Conservation (phyloP, 495 filamentous ascomycete species). For the Penicillium atrosanguineum region DNA sequence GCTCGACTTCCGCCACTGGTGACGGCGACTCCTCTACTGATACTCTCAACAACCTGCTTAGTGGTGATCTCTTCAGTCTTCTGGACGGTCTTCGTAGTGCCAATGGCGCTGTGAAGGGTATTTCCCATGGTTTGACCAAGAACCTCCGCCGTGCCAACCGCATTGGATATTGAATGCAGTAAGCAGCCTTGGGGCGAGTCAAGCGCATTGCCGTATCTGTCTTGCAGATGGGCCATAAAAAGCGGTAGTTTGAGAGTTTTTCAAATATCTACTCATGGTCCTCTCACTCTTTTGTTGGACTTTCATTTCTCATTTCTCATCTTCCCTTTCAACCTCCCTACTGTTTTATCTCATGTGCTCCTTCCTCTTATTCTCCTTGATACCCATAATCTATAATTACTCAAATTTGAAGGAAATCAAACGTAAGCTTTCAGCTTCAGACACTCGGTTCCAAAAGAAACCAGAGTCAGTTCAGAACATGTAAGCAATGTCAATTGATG, state of each 20-base stretch:
- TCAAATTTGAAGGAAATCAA: background rate
- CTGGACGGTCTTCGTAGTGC: conserved; percentile 19
- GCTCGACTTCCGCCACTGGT: background rate
- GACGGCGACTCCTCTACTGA: background rate
- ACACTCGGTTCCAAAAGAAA: background rate
- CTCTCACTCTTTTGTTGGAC: background rate
- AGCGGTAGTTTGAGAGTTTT: background rate
- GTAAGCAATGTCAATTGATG: background rate
- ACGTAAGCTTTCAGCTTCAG: background rate
- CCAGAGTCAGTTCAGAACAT: background rate
- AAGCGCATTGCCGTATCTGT: background rate
- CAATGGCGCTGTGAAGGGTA: conserved; percentile 5
- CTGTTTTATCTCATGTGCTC: conserved; percentile 5
- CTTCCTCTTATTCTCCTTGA: conserved; percentile 10
- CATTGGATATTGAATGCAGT: conserved; percentile 4
- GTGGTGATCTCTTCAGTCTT: conserved; percentile 18
- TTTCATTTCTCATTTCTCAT: background rate
- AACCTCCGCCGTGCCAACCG: conserved; percentile 16
- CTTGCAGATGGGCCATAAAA: background rate
- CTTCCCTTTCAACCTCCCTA: background rate
- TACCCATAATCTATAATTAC: conserved; percentile 22
- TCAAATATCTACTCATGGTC: background rate
- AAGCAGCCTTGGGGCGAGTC: background rate
- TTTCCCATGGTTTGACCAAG: conserved; percentile 12
- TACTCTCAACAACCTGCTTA: conserved; percentile 3